Percentiles rank a stretch among this genome's conserved stretches.
Conservation (phyloP, 2,329 filamentous ascomycete species). For the Fusarium drepaniforme region DNA sequence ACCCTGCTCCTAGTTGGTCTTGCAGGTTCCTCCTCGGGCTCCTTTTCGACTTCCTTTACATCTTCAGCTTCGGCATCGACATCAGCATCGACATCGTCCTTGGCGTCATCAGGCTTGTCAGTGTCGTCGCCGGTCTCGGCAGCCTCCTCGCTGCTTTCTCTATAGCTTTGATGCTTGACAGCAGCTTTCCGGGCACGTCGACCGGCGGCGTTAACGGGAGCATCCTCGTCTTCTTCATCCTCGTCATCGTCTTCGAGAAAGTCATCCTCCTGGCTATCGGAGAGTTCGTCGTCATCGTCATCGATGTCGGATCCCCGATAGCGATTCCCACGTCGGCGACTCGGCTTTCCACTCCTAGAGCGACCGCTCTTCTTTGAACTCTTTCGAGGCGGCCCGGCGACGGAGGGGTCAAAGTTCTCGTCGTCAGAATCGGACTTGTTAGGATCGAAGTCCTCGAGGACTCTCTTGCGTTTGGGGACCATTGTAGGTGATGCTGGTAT, state of each 20-base stretch:
- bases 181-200: slow-evolving; percentile 62
- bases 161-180: slow-evolving; percentile 59
- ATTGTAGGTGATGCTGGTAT: slow-evolving; percentile 34
- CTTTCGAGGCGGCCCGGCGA: slow-evolving; percentile 56
- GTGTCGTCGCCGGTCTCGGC: slow-evolving; percentile 46
- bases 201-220: slow-evolving; percentile 60
- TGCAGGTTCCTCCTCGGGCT: slow-evolving; percentile 34
- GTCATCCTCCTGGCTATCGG: slow-evolving; percentile 64
- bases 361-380: slow-evolving; percentile 57
- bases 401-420: slow-evolving; percentile 72
- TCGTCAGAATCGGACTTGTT: slow-evolving; percentile 76
- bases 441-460: slow-evolving; percentile 71
- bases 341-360: slow-evolving; percentile 49
- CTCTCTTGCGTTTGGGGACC: slow-evolving; percentile 67
- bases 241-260: slow-evolving; percentile 61
- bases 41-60: slow-evolving; percentile 44
- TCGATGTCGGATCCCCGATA: slow-evolving; percentile 74
- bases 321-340: slow-evolving; percentile 53
- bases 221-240: slow-evolving; percentile 56
- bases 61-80: slow-evolving; percentile 48
- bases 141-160: slow-evolving; percentile 59
- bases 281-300: slow-evolving; percentile 66
- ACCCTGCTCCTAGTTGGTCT: slow-evolving; percentile 51
- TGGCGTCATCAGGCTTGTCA: slow-evolving; percentile 47
- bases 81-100: slow-evolving; percentile 35